phyloP scores from a whole-genome alignment of 108 stramenopile genomes.

The Cyclostephanos invisitatus region DNA sequence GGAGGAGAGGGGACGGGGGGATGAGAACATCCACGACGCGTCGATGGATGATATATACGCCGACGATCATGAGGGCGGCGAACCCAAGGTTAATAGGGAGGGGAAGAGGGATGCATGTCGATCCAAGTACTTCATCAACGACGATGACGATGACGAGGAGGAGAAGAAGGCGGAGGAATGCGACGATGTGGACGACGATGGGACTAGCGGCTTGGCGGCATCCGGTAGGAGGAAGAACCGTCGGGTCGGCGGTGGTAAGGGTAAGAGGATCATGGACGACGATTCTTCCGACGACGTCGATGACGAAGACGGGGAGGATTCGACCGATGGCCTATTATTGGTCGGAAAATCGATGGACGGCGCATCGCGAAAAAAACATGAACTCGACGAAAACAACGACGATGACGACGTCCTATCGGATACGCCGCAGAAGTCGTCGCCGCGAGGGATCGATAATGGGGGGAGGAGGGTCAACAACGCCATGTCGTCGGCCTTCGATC shows the following conservation, averaged over 20 bases:
- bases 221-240: background rate
- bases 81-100: no score
- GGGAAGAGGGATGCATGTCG: background rate
- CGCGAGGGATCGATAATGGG: background rate
- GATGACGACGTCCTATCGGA: constrained; percentile 23
- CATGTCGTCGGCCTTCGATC: background rate
- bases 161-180: constrained; percentile 35
- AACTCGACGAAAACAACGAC: background rate
- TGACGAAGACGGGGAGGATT: constrained; percentile 2
- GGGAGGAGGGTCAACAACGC: background rate
- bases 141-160: constrained; percentile 18
- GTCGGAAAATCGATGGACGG: background rate
- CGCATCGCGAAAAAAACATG: background rate
- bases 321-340: background rate
- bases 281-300: background rate
- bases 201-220: background rate
- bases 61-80: no score
- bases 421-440: constrained; percentile 13
- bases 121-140: constrained; percentile 20
- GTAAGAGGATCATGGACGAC: background rate
- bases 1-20: no score
- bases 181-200: constrained; percentile 50
- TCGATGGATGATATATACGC: constrained; percentile 27
- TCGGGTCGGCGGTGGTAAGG: background rate
- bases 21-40: constrained; percentile 5